Conservation (phyloP, 2,329 filamentous ascomycete species). For the Trichophaea hybrida region DNA sequence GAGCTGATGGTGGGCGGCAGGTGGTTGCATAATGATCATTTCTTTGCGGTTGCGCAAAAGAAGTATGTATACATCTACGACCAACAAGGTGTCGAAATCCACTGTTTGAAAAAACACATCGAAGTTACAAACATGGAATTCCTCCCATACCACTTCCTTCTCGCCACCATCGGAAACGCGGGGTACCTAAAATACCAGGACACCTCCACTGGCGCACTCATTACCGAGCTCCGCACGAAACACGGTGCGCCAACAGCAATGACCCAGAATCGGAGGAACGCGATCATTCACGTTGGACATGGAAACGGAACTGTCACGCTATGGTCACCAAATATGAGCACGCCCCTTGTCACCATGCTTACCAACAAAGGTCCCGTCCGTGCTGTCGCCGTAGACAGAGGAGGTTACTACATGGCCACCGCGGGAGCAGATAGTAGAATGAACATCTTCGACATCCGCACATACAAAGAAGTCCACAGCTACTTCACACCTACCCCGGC, state of each 20-base stretch:
- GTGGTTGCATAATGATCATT: conserved; percentile 32
- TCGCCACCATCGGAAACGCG: conserved; percentile 69
- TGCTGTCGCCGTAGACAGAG: conserved; percentile 68
- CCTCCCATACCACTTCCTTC: conserved; percentile 85
- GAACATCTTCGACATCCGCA: conserved; percentile 91
- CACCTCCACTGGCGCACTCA: conserved; percentile 78
- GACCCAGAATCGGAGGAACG: conserved; percentile 81
- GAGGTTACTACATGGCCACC: conserved; percentile 90
- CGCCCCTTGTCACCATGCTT: conserved; percentile 78
- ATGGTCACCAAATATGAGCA: conserved; percentile 84
- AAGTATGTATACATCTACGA: conserved; percentile 97
- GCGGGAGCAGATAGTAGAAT: conserved; percentile 80
- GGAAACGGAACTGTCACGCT: conserved; percentile 89
- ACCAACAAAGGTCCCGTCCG: conserved; percentile 82
- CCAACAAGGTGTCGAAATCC: conserved; percentile 73
- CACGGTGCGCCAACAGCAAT: conserved; percentile 72
- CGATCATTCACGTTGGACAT: conserved; percentile 79
- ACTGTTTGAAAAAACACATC: conserved; percentile 76
- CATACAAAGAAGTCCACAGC: conserved; percentile 80
- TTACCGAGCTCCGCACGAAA: conserved; percentile 72
- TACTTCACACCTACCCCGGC: conserved; percentile 77
- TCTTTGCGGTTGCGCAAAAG: conserved; percentile 91
- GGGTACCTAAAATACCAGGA: conserved; percentile 90
- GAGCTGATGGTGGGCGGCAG: conserved; percentile 5
- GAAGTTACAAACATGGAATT: conserved; percentile 93